Evolutionary conservation across 768 basidiomycete genomes (phyloP).

Genomic region (Termitomyces bulborhizus): DNA sequence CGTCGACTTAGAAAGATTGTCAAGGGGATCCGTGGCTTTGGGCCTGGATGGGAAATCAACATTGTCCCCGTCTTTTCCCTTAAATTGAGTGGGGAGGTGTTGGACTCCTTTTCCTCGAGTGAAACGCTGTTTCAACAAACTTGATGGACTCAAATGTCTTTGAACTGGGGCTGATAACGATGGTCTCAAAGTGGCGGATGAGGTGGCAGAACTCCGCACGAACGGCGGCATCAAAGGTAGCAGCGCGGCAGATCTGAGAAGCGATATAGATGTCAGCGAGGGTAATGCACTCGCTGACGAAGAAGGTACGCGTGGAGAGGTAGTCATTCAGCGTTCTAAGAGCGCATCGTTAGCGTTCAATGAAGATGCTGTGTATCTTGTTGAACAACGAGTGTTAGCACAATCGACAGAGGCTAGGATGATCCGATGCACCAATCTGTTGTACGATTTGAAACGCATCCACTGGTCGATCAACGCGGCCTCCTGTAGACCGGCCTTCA

Average conservation of each 20-base stretch:
- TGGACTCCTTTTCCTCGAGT: conserved; percentile 67
- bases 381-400: neutral
- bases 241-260: conserved; percentile 42
- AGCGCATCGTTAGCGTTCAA: conserved; percentile 50
- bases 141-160: conserved; percentile 48
- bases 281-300: conserved; percentile 92
- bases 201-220: conserved; percentile 69
- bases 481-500: conserved; percentile 63
- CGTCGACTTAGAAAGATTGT: conserved; percentile 79
- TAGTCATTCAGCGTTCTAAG: conserved; percentile 66
- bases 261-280: conserved; percentile 82
- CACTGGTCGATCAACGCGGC: conserved; percentile 67
- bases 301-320: conserved; percentile 76
- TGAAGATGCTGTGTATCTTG: conserved; percentile 51
- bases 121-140: conserved; percentile 63
- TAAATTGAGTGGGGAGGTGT: conserved; percentile 56
- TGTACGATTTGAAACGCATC: conserved; percentile 58
- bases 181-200: conserved; percentile 80
- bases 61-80: conserved; percentile 88
- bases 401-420: neutral
- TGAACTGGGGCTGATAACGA: conserved; percentile 79
- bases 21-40: conserved; percentile 92
- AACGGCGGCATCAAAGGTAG: conserved; percentile 59
- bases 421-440: conserved; percentile 48
- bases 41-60: conserved; percentile 66